Evolutionary conservation across 2,329 filamentous ascomycete genomes (phyloP).

Genomic region (Penicillium sp.): DNA sequence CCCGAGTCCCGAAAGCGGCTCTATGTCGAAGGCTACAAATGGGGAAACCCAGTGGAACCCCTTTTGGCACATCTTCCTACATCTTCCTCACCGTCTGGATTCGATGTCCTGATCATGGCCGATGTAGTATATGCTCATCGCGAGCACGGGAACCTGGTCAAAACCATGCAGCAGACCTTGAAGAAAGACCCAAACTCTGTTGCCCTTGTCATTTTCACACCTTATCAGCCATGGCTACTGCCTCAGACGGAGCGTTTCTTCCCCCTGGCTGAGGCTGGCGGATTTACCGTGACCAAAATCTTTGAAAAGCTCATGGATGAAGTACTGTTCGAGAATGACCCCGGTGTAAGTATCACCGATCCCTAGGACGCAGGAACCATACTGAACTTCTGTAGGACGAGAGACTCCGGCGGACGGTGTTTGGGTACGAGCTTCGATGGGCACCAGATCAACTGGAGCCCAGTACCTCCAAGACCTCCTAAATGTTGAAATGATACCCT

Average conservation of each 20-base stretch:
- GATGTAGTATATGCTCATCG: constrained; percentile 89
- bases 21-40: constrained; percentile 69
- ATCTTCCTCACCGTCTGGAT: constrained; percentile 48
- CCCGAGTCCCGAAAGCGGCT: constrained; percentile 39
- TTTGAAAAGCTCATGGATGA: constrained; percentile 76
- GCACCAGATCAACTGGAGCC: constrained; percentile 26
- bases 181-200: constrained; percentile 51
- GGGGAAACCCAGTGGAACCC: constrained; percentile 62
- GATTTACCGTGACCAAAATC: constrained; percentile 72
- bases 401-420: constrained; percentile 73
- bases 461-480: constrained; percentile 7
- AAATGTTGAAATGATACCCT: constrained; percentile 11
- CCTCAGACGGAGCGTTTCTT: constrained; percentile 85
- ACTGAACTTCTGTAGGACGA: constrained; percentile 54
- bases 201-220: constrained; percentile 88
- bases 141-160: constrained; percentile 73
- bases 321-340: constrained; percentile 84
- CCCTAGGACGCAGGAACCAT: neutral
- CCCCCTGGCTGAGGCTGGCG: constrained; percentile 63
- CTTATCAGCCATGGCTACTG: constrained; percentile 84
- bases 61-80: constrained; percentile 57
- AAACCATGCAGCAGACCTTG: constrained; percentile 65
- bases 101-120: constrained; percentile 79
- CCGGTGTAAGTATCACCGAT: constrained; percentile 52
- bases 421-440: constrained; percentile 71